These are phyloP conservation scores for Apiospora phragmitis DNA, from an alignment of 2,329 filamentous ascomycete species.

Conservation along the genomic window DNA sequence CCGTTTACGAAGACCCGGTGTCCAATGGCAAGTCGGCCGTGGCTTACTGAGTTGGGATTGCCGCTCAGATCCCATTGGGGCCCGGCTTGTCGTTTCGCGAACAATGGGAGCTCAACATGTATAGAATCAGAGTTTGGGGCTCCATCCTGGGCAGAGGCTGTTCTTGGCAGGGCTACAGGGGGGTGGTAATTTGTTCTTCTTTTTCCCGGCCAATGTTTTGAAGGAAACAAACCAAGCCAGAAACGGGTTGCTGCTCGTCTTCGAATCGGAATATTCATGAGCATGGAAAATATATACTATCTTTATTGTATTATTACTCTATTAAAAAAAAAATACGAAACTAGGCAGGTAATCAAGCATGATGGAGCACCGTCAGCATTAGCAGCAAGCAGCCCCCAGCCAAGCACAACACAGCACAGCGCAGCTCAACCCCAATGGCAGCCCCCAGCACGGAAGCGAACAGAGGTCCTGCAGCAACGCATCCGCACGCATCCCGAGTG, in stretches of 20 bases:
- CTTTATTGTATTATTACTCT: no score
- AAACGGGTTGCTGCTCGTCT: neutral
- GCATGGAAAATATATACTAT: no score
- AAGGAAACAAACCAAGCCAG: neutral
- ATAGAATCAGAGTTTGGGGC: constrained; percentile 2
- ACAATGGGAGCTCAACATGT: neutral
- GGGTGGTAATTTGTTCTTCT: neutral
- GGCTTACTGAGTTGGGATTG: neutral
- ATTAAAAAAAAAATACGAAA: no score
- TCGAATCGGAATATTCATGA: neutral
- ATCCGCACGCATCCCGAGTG: constrained; percentile 2
- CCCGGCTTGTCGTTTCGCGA: constrained; percentile 5
- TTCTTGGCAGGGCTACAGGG: constrained; percentile 3
- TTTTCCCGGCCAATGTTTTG: neutral
- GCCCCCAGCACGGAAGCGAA: constrained; percentile 1
- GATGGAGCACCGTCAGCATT: neutral
- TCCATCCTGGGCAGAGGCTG: constrained; percentile 7
- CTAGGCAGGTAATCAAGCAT: no score
- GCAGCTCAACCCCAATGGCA: neutral
- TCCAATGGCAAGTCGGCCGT: neutral
- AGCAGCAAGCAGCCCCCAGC: neutral
- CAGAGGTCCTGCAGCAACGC: constrained; percentile 2
- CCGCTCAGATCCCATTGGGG: neutral
- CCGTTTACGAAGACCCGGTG: neutral
- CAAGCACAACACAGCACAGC: neutral